Evolutionary conservation across 306 rosid genomes (phyloP).

Genomic region (Senna tora): DNA sequence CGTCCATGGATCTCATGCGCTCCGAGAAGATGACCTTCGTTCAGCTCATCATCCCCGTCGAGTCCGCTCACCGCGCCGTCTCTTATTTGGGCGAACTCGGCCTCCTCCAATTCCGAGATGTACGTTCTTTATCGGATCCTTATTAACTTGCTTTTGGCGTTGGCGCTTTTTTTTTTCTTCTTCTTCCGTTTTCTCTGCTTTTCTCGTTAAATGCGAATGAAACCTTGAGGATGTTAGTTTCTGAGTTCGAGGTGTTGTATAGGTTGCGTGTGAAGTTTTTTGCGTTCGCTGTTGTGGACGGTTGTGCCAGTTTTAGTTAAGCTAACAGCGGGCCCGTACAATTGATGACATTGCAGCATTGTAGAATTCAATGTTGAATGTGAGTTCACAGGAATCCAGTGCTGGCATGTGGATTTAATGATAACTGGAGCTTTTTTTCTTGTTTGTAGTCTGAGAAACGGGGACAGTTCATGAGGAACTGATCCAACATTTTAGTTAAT

Average conservation of each 20-base stretch:
- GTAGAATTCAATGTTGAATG: conserved; percentile 28
- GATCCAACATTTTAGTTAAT: conserved; percentile 21
- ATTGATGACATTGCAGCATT: conserved; percentile 30
- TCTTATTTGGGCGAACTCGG: conserved; percentile 96
- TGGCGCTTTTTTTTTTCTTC: conserved; percentile 6
- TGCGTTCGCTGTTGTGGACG: conserved; percentile 6
- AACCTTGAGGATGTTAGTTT: conserved; percentile 2
- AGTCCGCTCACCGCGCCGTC: conserved; percentile 92
- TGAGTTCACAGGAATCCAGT: conserved; percentile 21
- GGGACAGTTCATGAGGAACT: conserved; percentile 14
- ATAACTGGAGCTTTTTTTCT: not conserved
- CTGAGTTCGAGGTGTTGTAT: conserved; percentile 15
- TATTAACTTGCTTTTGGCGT: conserved; percentile 21
- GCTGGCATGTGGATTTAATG: conserved; percentile 29
- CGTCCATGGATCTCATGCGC: conserved; percentile 98
- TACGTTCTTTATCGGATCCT: conserved; percentile 56
- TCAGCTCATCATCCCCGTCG: conserved; percentile 94
- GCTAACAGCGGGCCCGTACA: conserved; percentile 10
- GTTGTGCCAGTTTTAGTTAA: conserved; percentile 29
- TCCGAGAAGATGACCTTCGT: conserved; percentile 98
- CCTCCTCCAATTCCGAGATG: conserved; percentile 91
- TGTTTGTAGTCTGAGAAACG: conserved; percentile 2
- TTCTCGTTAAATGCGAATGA: not conserved
- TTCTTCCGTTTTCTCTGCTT: not conserved
- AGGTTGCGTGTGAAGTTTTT: conserved; percentile 26